Base-by-base conservation (phyloP, 257 asterid genomes). In the Salvia miltiorrhiza region DNA sequence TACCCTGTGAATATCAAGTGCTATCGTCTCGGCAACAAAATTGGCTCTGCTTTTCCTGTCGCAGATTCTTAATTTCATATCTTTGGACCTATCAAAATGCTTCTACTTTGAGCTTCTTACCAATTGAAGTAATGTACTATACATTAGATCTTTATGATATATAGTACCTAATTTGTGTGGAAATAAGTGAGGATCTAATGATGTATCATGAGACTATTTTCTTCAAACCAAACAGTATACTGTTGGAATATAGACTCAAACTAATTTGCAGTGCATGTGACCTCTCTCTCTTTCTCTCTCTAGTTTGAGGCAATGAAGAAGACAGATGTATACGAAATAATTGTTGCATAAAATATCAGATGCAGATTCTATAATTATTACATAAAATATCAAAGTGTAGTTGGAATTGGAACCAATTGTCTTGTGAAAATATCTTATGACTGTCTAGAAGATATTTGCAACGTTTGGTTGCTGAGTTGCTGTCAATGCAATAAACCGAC, bases 41-140 rank as follows among this genome's bases (percentile, higher is more conserved):
- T 93, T 19, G 96, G 97, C 14, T 93, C 97, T 59, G 96, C 84
- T 72, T 93, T 93, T 70, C 97, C 98, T 5, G 71, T 93, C 0
- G 97, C 96, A 35, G 96, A 85, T 17, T 78, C 78, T 43, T 90
- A 68, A 82, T 5, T 35, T 7, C 40, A 7, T 1, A 35, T 26
- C 3, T 26, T 3, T 3, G 4, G 30, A 26, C 30, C 3, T 26
- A 26, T 35, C 45, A 40, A 26, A 41, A 13, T 57, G 57, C 45
- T 23, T 28, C 16, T 26, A 59, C 3, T 14, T 63, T 14, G 66
- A 37, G 17, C 55, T 48, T 7, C 5, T 7, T 16, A 49, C 26
- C 3, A 28, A 9, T 37, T 39, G 9, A 11, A 54, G 50, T 39
- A 7, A 21, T 70, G 69, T 33, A 59, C 30, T 45, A 45, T 45